Conservation (phyloP, 441 rosid species). For the Theobroma grandiflorum region DNA sequence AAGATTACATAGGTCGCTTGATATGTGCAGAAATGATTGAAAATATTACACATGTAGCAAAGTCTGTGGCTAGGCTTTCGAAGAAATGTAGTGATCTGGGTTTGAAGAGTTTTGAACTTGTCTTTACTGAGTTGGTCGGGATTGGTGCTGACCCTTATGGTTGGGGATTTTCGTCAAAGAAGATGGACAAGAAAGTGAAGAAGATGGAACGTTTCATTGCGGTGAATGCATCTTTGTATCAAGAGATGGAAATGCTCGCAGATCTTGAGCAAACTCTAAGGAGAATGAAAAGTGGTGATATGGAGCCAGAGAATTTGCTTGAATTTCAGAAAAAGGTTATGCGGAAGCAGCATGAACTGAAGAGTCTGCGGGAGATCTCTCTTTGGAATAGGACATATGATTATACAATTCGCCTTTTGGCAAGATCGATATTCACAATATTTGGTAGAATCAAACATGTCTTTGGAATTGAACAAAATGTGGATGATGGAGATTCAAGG, state of each 20-base stretch:
- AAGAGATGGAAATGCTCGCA: constrained; percentile 87
- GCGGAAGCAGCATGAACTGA: constrained; percentile 94
- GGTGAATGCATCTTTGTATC: constrained; percentile 74
- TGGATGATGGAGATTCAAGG: constrained; percentile 51
- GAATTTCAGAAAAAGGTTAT: constrained; percentile 81
- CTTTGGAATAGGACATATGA: constrained; percentile 93
- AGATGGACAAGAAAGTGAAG: constrained; percentile 90
- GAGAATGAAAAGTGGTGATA: constrained; percentile 70
- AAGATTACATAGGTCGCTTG: constrained; percentile 59
- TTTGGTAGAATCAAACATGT: constrained; percentile 66
- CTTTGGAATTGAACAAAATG: constrained; percentile 63
- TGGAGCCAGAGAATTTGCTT: constrained; percentile 59
- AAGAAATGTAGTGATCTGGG: constrained; percentile 71
- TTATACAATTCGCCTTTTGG: constrained; percentile 72
- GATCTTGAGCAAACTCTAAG: constrained; percentile 84
- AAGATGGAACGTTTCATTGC: constrained; percentile 88
- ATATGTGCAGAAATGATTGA: constrained; percentile 81
- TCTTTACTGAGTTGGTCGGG: constrained; percentile 63
- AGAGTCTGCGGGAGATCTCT: constrained; percentile 71
- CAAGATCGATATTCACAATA: constrained; percentile 79
- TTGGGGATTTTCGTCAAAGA: constrained; percentile 75
- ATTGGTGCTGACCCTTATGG: constrained; percentile 66
- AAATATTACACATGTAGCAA: constrained; percentile 61
- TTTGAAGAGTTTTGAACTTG: constrained; percentile 67
- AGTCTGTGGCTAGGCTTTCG: constrained; percentile 77